Evolutionary conservation across 305 asterid species (phyloP).

Genomic region (Coffea humblotiana): DNA sequence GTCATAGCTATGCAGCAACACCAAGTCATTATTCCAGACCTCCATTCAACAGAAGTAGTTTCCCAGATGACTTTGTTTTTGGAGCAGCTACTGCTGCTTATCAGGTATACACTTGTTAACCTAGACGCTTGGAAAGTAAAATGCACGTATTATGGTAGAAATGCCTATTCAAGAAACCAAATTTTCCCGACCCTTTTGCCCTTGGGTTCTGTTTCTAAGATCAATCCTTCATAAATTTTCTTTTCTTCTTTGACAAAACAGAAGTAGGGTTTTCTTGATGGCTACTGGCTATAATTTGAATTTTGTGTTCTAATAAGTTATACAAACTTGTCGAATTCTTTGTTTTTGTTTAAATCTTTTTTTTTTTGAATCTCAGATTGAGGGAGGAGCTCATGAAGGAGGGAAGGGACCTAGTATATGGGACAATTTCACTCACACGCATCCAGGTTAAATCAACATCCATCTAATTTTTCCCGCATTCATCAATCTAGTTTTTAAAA

Average conservation of each 20-base stretch:
- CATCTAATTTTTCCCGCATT: background rate
- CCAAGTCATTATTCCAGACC: background rate
- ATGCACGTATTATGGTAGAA: too few relatives aligned
- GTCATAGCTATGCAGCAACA: background rate
- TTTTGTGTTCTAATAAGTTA: background rate
- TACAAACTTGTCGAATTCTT: too few relatives aligned
- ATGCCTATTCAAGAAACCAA: too few relatives aligned
- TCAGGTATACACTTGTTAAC: conserved; percentile 31
- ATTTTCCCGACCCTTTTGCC: too few relatives aligned
- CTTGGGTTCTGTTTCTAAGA: too few relatives aligned
- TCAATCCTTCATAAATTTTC: too few relatives aligned
- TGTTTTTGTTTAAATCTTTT: background rate
- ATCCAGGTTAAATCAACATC: conserved; percentile 25
- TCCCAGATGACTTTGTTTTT: conserved; percentile 50
- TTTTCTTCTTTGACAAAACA: too few relatives aligned
- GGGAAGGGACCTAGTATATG: conserved; percentile 57
- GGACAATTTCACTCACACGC: conserved; percentile 46
- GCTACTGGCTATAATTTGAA: background rate
- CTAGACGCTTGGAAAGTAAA: too few relatives aligned
- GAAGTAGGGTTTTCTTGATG: too few relatives aligned
- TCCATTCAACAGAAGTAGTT: conserved; percentile 28
- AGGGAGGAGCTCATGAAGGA: conserved; percentile 48
- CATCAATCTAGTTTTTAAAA: background rate
- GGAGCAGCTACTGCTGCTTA: conserved; percentile 61
- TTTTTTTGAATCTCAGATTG: conserved; percentile 26